Base-by-base conservation (phyloP, 1,139 yeast species). In the Saccharomyces hybrid region DNA sequence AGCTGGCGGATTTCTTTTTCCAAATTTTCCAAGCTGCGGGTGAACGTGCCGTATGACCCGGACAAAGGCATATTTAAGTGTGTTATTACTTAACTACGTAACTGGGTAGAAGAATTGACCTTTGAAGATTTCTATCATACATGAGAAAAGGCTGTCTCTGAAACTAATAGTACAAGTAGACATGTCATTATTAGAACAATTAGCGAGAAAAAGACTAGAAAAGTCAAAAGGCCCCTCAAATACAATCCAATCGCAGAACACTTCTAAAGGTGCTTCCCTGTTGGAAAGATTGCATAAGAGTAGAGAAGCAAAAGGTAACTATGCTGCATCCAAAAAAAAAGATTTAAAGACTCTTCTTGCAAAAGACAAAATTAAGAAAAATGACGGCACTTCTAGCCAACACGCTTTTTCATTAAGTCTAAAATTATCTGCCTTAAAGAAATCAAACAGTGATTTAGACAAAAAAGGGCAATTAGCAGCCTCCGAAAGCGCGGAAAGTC, bases 151-250 rank as follows among this genome's bases (percentile, higher is more conserved):
- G 23, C 13, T 2, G 42, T 34, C 42, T 8, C 8, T 7, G 5
- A 16, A 38, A 38, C 23, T 8, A 7, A 38, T 38, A 38, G 5
- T 38, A 16, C 13, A 6, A 19, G 9, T n/a, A 5, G n/a, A 28
- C 6, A 56, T 62, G 60, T 62, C 66, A 8, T 58, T 54, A 41
- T 48, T 63, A 50, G 67, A 63, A 47, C 60, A 56, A 49, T 54
- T 63, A 49, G 66, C 66, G n/a, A 61, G 63, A 48, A 49, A 56
- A 38, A 60, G 58, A 49, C 42, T 49, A 34, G 26, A 38, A 41
- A 53, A 48, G 25, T 50, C 60, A 9, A 53, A 49, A 8, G 51
- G 52, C 31, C 51, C 31, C 11, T 44, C 50, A 27, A 44, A 49
- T 32, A 7, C 29, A 19, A 26, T 11, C 8, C 27, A 29, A 32